A percentile compares a stretch with the other conserved stretches of the same genome.
These are phyloP conservation scores for Pleurostoma richardsiae DNA, from an alignment of 2,329 filamentous ascomycete species.

Conservation along the genomic window DNA sequence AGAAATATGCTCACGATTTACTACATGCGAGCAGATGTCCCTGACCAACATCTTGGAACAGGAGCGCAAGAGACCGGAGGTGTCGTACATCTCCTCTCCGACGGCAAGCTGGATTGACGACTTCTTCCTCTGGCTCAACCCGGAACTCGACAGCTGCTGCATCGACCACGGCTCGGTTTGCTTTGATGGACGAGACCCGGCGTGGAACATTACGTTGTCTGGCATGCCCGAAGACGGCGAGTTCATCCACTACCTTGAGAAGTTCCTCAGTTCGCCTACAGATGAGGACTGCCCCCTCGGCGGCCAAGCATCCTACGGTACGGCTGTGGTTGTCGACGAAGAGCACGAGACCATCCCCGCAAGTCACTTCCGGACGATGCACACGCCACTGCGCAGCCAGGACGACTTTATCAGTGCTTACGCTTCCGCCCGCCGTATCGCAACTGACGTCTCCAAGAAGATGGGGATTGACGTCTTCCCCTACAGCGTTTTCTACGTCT, in stretches of 20 bases:
- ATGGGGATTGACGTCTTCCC: conserved; percentile 85
- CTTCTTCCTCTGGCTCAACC: conserved; percentile 95
- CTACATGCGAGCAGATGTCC: conserved; percentile 78
- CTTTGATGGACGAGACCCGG: conserved; percentile 70
- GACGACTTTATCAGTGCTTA: conserved; percentile 92
- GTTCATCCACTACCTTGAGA: conserved; percentile 79
- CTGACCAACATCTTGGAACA: conserved; percentile 88
- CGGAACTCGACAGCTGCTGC: conserved; percentile 69
- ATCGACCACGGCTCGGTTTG: conserved; percentile 67
- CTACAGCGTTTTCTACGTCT: conserved; percentile 97
- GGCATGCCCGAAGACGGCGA: conserved; percentile 95
- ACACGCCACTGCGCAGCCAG: conserved; percentile 82
- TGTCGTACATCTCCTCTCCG: conserved; percentile 83
- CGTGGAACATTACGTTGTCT: conserved; percentile 83
- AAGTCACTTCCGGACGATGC: conserved; percentile 87
- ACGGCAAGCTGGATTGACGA: conserved; percentile 97
- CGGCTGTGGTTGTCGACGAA: conserved; percentile 74
- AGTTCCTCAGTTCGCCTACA: conserved; percentile 77
- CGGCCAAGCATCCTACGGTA: conserved; percentile 80
- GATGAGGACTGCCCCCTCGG: conserved; percentile 81
- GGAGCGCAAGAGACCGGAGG: conserved; percentile 81
- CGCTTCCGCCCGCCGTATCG: conserved; percentile 81
- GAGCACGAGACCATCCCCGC: conserved; percentile 65
- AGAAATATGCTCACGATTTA: conserved; percentile 85
- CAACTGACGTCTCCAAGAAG: conserved; percentile 63